These are phyloP conservation scores for Sistotremastrum suecicum DNA, from an alignment of 768 basidiomycete species.

Conservation along the genomic window DNA sequence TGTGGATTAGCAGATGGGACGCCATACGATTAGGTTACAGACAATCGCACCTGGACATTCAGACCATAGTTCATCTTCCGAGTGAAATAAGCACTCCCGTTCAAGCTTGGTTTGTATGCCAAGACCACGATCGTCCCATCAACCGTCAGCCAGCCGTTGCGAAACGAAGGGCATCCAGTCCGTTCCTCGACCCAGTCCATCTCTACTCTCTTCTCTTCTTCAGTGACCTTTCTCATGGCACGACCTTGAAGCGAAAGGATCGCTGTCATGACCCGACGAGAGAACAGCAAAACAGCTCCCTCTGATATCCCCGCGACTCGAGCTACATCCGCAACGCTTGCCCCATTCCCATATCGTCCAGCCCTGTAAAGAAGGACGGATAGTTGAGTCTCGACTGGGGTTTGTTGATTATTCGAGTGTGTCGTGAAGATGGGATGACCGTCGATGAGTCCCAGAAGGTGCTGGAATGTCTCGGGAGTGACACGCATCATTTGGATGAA, in stretches of 20 bases:
- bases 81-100: slow-evolving; percentile 25
- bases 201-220: slow-evolving; percentile 21
- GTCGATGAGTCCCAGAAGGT: slow-evolving; percentile 11
- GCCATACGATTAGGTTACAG: slow-evolving; percentile 9
- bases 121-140: slow-evolving; percentile 27
- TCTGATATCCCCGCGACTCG: slow-evolving; percentile 23
- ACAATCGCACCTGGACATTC: slow-evolving; percentile 13
- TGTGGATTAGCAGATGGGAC: too few species aligned
- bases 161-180: slow-evolving; percentile 22
- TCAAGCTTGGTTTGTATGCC: slow-evolving; percentile 16
- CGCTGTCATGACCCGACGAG: slow-evolving; percentile 19
- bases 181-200: slow-evolving; percentile 23
- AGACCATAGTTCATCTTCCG: slow-evolving; percentile 25
- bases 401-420: slow-evolving; percentile 14
- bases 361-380: slow-evolving; percentile 25
- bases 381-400: slow-evolving; percentile 18
- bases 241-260: slow-evolving; percentile 15
- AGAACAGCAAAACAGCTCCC: slow-evolving; percentile 17
- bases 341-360: slow-evolving; percentile 26
- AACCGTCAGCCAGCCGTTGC: slow-evolving; percentile 21
- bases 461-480: slow-evolving; percentile 21
- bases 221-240: slow-evolving; percentile 17
- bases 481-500: slow-evolving; percentile 20
- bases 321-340: slow-evolving; percentile 17
- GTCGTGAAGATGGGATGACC: slow-evolving; percentile 16